Conservation (phyloP, 1,284 basidiomycete genomes). For the Peniophora sp. region DNA sequence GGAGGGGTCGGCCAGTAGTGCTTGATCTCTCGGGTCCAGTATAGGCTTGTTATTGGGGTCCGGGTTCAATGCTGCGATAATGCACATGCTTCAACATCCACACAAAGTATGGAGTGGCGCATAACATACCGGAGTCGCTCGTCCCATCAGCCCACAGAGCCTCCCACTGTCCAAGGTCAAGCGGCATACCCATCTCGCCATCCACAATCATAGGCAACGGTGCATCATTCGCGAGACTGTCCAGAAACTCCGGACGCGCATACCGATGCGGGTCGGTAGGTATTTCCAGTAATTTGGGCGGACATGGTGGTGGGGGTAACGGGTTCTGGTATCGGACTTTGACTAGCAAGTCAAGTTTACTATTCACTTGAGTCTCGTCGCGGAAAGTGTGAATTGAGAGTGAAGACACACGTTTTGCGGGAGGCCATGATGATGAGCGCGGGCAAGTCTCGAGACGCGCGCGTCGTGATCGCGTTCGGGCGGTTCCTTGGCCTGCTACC, state of each 20-base stretch:
- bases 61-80: slow-evolving; percentile 54
- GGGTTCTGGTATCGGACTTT: slow-evolving; percentile 90
- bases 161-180: slow-evolving; percentile 79
- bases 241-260: slow-evolving; percentile 76
- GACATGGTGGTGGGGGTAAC: slow-evolving; percentile 89
- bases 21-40: slow-evolving; percentile 68
- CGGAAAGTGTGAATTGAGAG: background rate
- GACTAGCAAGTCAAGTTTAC: slow-evolving; percentile 83
- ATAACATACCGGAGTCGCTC: slow-evolving; percentile 54
- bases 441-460: background rate
- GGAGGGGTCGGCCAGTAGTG: slow-evolving; percentile 48
- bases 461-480: background rate
- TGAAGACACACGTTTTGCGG: slow-evolving; percentile 10
- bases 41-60: slow-evolving; percentile 49
- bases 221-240: slow-evolving; percentile 70
- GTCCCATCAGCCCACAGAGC: slow-evolving; percentile 76
- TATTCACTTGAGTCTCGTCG: slow-evolving; percentile 16
- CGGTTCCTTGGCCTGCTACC: background rate
- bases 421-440: slow-evolving; percentile 10
- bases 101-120: background rate
- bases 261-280: slow-evolving; percentile 82
- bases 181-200: slow-evolving; percentile 89
- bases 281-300: slow-evolving; percentile 86
- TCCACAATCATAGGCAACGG: slow-evolving; percentile 91
- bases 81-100: background rate